These are phyloP conservation scores for Hyphopichia pseudoburtonii DNA, from an alignment of 1,139 yeast species.

Conservation along the genomic window DNA sequence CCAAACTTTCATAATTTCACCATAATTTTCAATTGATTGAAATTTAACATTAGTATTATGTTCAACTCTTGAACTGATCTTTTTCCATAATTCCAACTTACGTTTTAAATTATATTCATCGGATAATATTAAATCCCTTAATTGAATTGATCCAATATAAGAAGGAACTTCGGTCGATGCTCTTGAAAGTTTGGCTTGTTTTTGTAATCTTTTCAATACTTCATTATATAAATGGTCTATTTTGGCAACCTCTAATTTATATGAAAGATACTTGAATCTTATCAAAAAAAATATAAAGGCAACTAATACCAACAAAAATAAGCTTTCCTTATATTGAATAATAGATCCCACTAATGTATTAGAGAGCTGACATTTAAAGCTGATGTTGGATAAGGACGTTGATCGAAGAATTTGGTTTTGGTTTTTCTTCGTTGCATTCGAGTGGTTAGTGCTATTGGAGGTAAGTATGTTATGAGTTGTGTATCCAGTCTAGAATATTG, in stretches of 20 bases:
- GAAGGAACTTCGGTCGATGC: slow-evolving; percentile 29
- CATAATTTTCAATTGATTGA: slow-evolving; percentile 69
- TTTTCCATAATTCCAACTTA: slow-evolving; percentile 58
- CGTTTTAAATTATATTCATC: slow-evolving; percentile 45
- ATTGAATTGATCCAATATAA: slow-evolving; percentile 71
- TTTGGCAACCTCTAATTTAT: slow-evolving; percentile 28
- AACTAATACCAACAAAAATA: slow-evolving; percentile 17
- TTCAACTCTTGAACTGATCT: slow-evolving; percentile 63
- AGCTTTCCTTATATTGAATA: slow-evolving; percentile 41
- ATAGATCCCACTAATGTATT: slow-evolving; percentile 54
- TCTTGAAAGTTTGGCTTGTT: slow-evolving; percentile 30
- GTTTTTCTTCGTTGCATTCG: slow-evolving; percentile 31
- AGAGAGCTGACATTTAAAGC: slow-evolving; percentile 59
- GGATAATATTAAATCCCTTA: slow-evolving; percentile 67
- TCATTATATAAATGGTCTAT: slow-evolving; percentile 40
- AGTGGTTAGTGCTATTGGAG: slow-evolving; percentile 23
- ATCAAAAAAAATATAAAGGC: slow-evolving; percentile 18
- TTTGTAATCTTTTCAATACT: slow-evolving; percentile 47
- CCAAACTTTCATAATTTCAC: slow-evolving; percentile 89
- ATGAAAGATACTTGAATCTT: slow-evolving; percentile 34
- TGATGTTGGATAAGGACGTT: slow-evolving; percentile 66
- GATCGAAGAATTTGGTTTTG: slow-evolving; percentile 63
- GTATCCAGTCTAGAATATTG: slow-evolving; percentile 30
- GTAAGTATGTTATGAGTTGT: slow-evolving; percentile 24
- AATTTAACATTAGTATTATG: slow-evolving; percentile 61